Evolutionary conservation across 2,329 filamentous ascomycete species (phyloP).

Genomic region (Cladosporium sphaerospermum): DNA sequence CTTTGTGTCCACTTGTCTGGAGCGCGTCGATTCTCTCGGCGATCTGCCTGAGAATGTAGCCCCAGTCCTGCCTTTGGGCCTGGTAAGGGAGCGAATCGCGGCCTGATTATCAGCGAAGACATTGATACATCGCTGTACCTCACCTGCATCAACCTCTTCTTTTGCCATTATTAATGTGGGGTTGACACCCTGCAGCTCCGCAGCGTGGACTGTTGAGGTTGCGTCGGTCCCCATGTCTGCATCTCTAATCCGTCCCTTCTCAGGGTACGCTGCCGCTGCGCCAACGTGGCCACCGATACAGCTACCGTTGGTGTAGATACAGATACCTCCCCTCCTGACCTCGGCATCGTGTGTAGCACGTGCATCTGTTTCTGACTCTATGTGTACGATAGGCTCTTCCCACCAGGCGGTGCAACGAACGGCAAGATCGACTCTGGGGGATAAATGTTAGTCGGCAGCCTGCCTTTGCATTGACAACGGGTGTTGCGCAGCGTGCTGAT

Average conservation of each 20-base stretch:
- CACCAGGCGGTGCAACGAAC: background rate
- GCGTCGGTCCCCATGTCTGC: background rate
- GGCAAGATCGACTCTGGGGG: slow-evolving; percentile 3
- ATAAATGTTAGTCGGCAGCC: background rate
- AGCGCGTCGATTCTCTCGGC: no score
- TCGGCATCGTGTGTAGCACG: background rate
- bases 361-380: slow-evolving; percentile 1
- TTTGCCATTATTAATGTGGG: background rate
- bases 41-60: background rate
- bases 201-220: background rate
- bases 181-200: background rate
- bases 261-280: background rate
- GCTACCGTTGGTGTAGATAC: slow-evolving; percentile 8
- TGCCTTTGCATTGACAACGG: background rate
- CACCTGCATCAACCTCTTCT: background rate
- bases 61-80: background rate
- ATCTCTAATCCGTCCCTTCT: background rate
- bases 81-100: background rate
- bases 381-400: background rate
- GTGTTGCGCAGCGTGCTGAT: slow-evolving; percentile 7
- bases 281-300: background rate
- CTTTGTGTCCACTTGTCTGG: no score
- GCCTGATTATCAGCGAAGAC: background rate
- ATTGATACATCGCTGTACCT: background rate
- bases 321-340: background rate